Evolutionary conservation across 495 filamentous ascomycete species (phyloP).

Genomic region (Penicillium roqueforti): DNA sequence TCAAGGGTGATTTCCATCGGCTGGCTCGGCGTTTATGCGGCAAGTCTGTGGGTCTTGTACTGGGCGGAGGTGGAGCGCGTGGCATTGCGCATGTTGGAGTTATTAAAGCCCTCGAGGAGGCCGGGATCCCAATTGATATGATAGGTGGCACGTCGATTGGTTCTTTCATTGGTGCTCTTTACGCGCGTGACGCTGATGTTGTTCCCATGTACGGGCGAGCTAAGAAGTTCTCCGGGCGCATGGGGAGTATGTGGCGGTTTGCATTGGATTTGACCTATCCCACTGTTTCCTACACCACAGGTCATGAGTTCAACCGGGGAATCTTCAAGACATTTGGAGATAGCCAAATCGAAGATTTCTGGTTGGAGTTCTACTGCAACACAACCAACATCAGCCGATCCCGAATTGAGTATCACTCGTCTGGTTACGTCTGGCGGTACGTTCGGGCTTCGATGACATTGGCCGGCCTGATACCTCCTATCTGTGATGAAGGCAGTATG

Average conservation of each 20-base stretch:
- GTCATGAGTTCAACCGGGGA: conserved; percentile 97
- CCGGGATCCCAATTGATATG: conserved; percentile 93
- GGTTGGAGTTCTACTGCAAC: conserved; percentile 98
- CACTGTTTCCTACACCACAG: conserved; percentile 90
- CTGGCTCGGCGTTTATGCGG: conserved; percentile 87
- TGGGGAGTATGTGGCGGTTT: conserved; percentile 97
- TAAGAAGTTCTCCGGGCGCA: conserved; percentile 94
- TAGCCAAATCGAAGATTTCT: conserved; percentile 96
- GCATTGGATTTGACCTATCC: conserved; percentile 94
- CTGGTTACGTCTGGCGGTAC: conserved; percentile 95
- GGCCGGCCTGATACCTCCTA: conserved; percentile 83
- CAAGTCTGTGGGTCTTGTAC: conserved; percentile 88
- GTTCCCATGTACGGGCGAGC: conserved; percentile 94
- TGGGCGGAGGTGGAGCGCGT: conserved; percentile 88
- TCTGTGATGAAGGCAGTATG: conserved; percentile 96
- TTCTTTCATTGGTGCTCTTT: conserved; percentile 93
- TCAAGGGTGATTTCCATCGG: conserved; percentile 95
- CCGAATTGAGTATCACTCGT: conserved; percentile 84
- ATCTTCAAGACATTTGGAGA: conserved; percentile 98
- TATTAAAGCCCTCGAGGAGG: conserved; percentile 92
- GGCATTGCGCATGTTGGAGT: conserved; percentile 90
- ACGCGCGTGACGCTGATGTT: conserved; percentile 93
- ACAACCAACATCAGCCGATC: conserved; percentile 95
- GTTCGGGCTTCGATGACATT: conserved; percentile 94
- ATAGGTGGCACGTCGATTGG: conserved; percentile 96